A percentile compares a stretch with the other conserved stretches of the same genome.
phyloP scores from a whole-genome alignment of 2,329 filamentous ascomycete genomes.

The Furcasterigmium sp. region DNA sequence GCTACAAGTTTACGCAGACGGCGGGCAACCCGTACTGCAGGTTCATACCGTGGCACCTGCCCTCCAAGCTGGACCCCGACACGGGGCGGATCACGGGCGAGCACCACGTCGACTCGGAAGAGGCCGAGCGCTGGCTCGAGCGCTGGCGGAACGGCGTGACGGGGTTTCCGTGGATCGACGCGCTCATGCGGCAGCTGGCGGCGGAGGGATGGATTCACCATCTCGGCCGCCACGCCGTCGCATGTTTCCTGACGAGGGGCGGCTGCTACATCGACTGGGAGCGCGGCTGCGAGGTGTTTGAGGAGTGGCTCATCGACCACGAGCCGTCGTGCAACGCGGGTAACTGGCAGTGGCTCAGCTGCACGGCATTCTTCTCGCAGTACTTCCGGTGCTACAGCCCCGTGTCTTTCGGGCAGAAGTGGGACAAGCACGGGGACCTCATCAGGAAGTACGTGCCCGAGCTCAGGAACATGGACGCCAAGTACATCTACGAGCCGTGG shows the following conservation, averaged over 20 bases:
- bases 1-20: constrained; percentile 58
- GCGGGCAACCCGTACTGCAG: constrained; percentile 60
- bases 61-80: constrained; percentile 45
- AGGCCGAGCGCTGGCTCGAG: constrained; percentile 61
- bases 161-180: constrained; percentile 77
- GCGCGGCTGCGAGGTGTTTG: constrained; percentile 71
- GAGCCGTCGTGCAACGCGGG: constrained; percentile 68
- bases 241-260: constrained; percentile 74
- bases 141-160: constrained; percentile 66
- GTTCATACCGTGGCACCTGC: constrained; percentile 78
- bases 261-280: constrained; percentile 79
- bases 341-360: constrained; percentile 76
- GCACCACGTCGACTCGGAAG: constrained; percentile 57
- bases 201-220: constrained; percentile 77
- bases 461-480: constrained; percentile 53
- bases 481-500: constrained; percentile 77
- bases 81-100: constrained; percentile 47
- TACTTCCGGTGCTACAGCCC: constrained; percentile 69
- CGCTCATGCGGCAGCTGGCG: constrained; percentile 69
- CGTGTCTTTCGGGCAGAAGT: constrained; percentile 68
- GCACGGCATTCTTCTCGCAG: constrained; percentile 69
- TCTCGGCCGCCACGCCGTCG: constrained; percentile 70
- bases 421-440: constrained; percentile 64
- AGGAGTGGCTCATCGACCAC: constrained; percentile 71
- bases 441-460: constrained; percentile 65